phyloP scores from a whole-genome alignment of 805 yeast species.

The Wickerhamomyces canadensis region DNA sequence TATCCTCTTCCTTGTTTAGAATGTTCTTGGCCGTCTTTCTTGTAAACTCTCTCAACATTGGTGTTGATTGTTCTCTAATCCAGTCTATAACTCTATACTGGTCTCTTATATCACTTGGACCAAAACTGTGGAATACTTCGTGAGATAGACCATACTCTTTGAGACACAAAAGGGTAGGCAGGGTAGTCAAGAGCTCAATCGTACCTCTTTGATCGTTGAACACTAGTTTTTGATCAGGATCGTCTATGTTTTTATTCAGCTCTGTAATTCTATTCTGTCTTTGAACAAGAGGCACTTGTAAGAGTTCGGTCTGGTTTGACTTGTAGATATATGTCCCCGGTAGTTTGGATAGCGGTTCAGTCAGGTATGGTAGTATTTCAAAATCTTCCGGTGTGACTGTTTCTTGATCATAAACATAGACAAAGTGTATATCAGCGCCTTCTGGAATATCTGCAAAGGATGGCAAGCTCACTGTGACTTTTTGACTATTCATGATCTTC shows the following conservation, averaged over 20 bases:
- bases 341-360: conserved; percentile 54
- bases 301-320: conserved; percentile 38
- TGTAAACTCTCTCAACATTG: conserved; percentile 48
- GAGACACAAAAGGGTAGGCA: conserved; percentile 58
- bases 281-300: conserved; percentile 36
- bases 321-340: conserved; percentile 52
- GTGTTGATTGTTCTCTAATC: conserved; percentile 39
- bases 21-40: conserved; percentile 3
- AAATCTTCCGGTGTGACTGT: conserved; percentile 56
- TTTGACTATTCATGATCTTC: conserved; percentile 20
- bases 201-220: conserved; percentile 42
- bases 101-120: conserved; percentile 58
- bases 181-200: conserved; percentile 49
- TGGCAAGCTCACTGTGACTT: conserved; percentile 4
- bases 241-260: too few species aligned
- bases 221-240: too few species aligned
- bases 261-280: conserved; percentile 27
- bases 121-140: conserved; percentile 51
- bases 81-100: conserved; percentile 42
- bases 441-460: conserved; percentile 4
- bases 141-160: conserved; percentile 52
- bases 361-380: conserved; percentile 50
- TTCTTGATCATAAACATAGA: conserved; percentile 47
- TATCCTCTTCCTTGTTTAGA: conserved; percentile 8
- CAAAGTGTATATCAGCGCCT: conserved; percentile 43